A percentile compares a stretch with the other conserved stretches of the same genome.
Evolutionary conservation across 2,329 filamentous ascomycete species (phyloP).

Genomic region (Pseudomassariella vexata): DNA sequence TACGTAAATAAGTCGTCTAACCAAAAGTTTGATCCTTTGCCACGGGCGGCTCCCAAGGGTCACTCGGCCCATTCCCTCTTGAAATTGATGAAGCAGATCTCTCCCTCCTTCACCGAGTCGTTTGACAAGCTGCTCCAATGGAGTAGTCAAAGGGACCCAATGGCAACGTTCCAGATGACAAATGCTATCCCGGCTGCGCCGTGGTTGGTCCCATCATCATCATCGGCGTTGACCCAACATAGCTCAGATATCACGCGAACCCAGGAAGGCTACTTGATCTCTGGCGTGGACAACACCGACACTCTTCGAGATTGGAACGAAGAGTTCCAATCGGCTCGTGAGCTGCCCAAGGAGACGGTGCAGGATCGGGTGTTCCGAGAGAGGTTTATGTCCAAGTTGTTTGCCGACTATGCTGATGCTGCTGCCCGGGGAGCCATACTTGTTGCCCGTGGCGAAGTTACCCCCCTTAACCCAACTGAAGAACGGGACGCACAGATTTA

Average conservation of each 20-base stretch:
- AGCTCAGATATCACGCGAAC: constrained; percentile 79
- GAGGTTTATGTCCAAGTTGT: constrained; percentile 88
- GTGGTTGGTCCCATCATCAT: constrained; percentile 75
- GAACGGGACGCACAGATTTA: constrained; percentile 92
- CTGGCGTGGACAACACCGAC: constrained; percentile 88
- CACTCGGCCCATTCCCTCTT: constrained; percentile 80
- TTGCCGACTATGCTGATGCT: constrained; percentile 95
- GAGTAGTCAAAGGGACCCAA: constrained; percentile 78
- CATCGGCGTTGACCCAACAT: constrained; percentile 62
- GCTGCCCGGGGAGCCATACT: constrained; percentile 87
- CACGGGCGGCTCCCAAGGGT: constrained; percentile 71
- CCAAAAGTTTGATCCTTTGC: constrained; percentile 88
- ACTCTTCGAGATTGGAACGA: constrained; percentile 98
- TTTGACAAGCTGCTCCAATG: constrained; percentile 78
- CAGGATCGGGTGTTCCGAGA: constrained; percentile 96
- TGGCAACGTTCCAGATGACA: constrained; percentile 91
- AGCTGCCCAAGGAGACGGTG: constrained; percentile 87
- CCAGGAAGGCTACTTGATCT: constrained; percentile 86
- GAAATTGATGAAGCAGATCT: constrained; percentile 70
- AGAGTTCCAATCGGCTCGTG: constrained; percentile 94
- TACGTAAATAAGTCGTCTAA: constrained; percentile 96
- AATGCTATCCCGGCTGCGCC: constrained; percentile 90
- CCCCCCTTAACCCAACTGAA: constrained; percentile 92
- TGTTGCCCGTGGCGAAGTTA: constrained; percentile 87
- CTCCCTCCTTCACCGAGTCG: constrained; percentile 71